These are phyloP conservation scores for Porcisia hertigi DNA, from an alignment of 208 protist species.

Conservation along the genomic window DNA sequence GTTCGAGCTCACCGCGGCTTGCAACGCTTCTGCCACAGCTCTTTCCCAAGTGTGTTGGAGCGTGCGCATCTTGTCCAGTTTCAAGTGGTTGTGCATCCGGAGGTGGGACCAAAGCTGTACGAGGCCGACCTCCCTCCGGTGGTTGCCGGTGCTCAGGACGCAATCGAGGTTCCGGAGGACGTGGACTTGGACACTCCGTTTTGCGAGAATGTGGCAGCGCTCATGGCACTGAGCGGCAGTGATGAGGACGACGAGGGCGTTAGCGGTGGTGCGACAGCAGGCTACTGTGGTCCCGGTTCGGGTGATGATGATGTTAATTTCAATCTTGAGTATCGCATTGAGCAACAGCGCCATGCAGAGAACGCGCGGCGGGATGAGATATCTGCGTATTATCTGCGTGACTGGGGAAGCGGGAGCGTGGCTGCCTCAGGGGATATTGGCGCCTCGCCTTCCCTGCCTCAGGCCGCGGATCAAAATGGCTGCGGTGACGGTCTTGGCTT, in stretches of 20 bases:
- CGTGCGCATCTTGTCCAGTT: constrained; percentile 55
- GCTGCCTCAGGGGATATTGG: constrained; percentile 1
- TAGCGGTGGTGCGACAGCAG: neutral
- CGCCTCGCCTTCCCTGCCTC: neutral
- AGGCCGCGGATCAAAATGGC: constrained; percentile 13
- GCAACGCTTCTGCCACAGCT: constrained; percentile 53
- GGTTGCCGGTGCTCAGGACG: constrained; percentile 61
- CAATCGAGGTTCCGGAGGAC: constrained; percentile 46
- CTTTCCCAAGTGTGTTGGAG: constrained; percentile 68
- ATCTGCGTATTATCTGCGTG: constrained; percentile 77
- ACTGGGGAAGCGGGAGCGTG: constrained; percentile 5
- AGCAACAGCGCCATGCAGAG: constrained; percentile 49
- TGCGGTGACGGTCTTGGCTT: constrained; percentile 3
- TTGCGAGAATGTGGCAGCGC: constrained; percentile 46
- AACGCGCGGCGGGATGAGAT: constrained; percentile 57
- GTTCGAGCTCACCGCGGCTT: constrained; percentile 27
- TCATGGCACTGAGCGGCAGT: constrained; percentile 60
- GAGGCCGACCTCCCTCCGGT: constrained; percentile 57
- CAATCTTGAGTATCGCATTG: constrained; percentile 49
- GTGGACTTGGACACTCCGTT: constrained; percentile 70
- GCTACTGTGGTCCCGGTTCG: constrained; percentile 7
- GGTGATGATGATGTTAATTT: constrained; percentile 27
- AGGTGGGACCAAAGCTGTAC: constrained; percentile 53
- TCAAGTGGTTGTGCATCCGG: constrained; percentile 35
- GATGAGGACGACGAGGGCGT: constrained; percentile 37